phyloP scores from a whole-genome alignment of 345 rosid genomes.

The Bruguiera gymnorhiza region DNA sequence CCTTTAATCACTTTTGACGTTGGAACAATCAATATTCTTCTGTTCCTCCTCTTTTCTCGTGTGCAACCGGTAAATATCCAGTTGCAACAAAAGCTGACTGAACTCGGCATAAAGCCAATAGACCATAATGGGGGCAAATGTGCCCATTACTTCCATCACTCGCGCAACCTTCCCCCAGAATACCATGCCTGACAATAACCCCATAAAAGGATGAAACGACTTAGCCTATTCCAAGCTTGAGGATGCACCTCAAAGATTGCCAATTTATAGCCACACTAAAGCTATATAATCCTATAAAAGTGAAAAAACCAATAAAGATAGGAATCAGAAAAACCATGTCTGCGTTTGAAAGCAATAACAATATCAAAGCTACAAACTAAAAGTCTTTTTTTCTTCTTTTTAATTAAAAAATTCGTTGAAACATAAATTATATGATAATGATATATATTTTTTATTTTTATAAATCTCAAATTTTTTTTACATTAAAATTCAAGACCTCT shows the following conservation, averaged over 20 bases:
- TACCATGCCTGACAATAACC: conserved; percentile 37
- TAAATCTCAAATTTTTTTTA: no score
- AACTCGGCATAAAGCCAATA: conserved; percentile 66
- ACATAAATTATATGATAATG: no score
- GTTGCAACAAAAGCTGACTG: conserved; percentile 52
- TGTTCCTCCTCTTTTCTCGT: conserved; percentile 57
- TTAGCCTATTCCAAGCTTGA: no score
- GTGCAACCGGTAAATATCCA: conserved; percentile 53
- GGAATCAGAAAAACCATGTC: background rate
- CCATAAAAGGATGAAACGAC: no score
- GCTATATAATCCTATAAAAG: background rate
- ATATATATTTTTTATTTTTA: no score
- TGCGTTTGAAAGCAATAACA: background rate
- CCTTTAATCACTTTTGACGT: conserved; percentile 46
- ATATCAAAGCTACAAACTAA: no score
- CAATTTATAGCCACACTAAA: no score
- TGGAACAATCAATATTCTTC: conserved; percentile 51
- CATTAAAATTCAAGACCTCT: no score
- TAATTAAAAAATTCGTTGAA: no score
- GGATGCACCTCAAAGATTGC: no score
- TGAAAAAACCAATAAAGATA: no score
- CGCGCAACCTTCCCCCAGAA: conserved; percentile 74
- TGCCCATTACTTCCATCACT: conserved; percentile 70
- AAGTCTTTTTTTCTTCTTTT: no score
- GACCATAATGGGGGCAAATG: conserved; percentile 59